Evolutionary conservation across 192 early-diverging fungal genomes (phyloP).

Genomic region (Entomortierella beljakovae): DNA sequence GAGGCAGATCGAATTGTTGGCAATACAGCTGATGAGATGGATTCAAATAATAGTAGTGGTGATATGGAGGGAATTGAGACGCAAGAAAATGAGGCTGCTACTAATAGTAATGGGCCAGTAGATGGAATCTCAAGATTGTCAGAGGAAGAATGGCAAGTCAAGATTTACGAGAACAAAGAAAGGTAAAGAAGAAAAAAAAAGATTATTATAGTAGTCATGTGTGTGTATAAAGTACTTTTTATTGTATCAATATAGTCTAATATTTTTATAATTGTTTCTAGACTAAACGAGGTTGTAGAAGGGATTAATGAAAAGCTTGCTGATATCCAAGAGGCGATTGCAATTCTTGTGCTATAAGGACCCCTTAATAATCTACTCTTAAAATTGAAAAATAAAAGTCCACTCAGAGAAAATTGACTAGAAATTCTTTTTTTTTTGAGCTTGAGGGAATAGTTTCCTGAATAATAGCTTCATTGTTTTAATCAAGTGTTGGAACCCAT

Average conservation of each 20-base stretch:
- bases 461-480: too few species aligned
- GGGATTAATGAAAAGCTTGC: constrained; percentile 51
- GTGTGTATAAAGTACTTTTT: not conserved
- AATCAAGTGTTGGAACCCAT: too few species aligned
- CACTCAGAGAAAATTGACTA: not conserved
- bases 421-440: too few species aligned
- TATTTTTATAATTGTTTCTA: not conserved
- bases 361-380: not conserved
- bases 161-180: constrained; percentile 33
- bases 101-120: not conserved
- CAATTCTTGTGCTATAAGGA: constrained; percentile 34
- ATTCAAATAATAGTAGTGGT: not conserved
- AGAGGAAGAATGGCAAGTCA: constrained; percentile 34
- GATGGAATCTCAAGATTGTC: constrained; percentile 16
- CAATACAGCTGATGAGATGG: not conserved
- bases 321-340: constrained; percentile 49
- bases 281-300: constrained; percentile 33
- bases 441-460: too few species aligned
- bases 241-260: not conserved
- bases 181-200: constrained; percentile 17
- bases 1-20: constrained; percentile 30
- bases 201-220: too few species aligned
- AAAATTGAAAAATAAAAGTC: not conserved
- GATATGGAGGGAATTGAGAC: not conserved
- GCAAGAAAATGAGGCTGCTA: not conserved